Base-by-base conservation (phyloP, 2,329 filamentous ascomycete genomes). In the Alternaria gaisen region DNA sequence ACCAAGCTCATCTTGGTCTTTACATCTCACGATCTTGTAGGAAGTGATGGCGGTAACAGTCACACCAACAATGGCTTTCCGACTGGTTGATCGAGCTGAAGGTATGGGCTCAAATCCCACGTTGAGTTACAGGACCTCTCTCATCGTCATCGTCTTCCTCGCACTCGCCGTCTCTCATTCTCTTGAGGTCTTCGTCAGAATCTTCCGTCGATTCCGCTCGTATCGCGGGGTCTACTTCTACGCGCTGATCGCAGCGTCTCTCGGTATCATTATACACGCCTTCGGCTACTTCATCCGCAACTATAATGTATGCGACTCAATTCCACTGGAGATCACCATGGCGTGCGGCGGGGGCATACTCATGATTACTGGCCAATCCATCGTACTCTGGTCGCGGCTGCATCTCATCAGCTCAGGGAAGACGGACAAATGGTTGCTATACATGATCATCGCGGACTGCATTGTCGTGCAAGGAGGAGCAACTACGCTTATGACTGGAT, bases 321-420 rank as follows among this genome's bases (percentile, higher is more conserved):
- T 42, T 3, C 76, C 78, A 2, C 76, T 82, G 5, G 79, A 80
- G 12, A 66, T 83, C 5, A 71, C 83, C 12, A 18, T 61, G 41
- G 47, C 81, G 77, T 22, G 61, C 87, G 60, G 86, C 9, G 86
- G 85, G 9, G 84, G 86, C 81, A 83, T 83, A 70, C 67, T 77
- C 3, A 88, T 89, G 85, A 84, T 89, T 0, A 88, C 86, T 0
- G 87, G 86, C 0, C 85, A 88, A 68, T 82, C 82, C 1, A 61
- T 88, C n/a, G 87, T 89, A 1, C 78, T 89, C 0, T 89, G 86
- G 75, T 88, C 86, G 2, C 81, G 87, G 5, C 56, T 71, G 1
- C 64, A 70, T 28, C 64, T 71, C 30, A 58, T 71, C 36, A 56
- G 58, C 18, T 58, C 56, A 4, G 55, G 58, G 11, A 56, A 36